phyloP scores from a whole-genome alignment of 192 early-diverging fungal genomes.

The Entophlyctis luteolus region DNA sequence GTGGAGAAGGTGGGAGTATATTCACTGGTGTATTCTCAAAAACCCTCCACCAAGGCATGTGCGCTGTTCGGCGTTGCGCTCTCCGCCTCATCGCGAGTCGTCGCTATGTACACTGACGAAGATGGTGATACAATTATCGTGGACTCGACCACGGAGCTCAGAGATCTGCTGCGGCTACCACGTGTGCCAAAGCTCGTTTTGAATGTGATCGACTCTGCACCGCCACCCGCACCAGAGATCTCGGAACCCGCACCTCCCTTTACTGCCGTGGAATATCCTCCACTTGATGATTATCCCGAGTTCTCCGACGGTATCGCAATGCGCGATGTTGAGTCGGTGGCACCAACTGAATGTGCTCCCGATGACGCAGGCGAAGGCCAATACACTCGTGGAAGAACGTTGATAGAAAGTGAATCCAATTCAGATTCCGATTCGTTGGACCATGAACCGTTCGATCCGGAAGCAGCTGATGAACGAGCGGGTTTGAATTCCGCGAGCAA shows the following conservation, averaged over 20 bases:
- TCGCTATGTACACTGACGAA: constrained; percentile 14
- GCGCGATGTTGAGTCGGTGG: constrained; percentile 16
- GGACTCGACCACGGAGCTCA: neutral
- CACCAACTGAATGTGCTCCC: neutral
- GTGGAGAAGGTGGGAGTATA: neutral
- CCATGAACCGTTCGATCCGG: neutral
- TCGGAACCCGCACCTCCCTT: neutral
- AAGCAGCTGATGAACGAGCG: neutral
- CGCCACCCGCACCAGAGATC: neutral
- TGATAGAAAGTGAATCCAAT: neutral
- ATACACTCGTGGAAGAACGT: too few relatives aligned
- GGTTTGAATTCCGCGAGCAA: neutral
- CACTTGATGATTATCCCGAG: neutral
- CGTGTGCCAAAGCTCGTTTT: neutral
- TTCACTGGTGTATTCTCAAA: neutral
- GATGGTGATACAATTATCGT: constrained; percentile 13
- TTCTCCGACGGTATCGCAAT: neutral
- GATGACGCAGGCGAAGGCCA: too few relatives aligned
- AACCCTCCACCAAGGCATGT: neutral
- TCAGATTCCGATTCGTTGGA: neutral
- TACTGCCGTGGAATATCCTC: constrained; percentile 4
- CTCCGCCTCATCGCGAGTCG: neutral
- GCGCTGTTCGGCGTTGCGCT: neutral
- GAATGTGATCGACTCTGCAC: neutral
- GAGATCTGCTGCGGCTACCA: neutral